Base-by-base conservation (phyloP, 768 basidiomycete species). In the Peribolospora kevripleyi region DNA sequence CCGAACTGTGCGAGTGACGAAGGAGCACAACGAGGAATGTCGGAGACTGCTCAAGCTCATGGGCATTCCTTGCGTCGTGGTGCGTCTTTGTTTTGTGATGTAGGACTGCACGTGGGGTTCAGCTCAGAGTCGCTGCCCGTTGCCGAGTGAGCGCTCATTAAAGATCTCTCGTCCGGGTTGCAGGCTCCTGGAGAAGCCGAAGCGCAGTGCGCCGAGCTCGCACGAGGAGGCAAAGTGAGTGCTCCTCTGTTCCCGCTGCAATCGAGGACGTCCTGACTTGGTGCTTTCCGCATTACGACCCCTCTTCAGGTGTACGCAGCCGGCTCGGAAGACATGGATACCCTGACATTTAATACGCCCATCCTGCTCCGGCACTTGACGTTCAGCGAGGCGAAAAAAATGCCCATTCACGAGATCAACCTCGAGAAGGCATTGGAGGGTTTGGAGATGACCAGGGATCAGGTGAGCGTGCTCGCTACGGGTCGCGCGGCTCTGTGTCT, bases 271-370 rank as follows among this genome's bases (percentile, higher is more conserved):
- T 51, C 39, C 37, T 50, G 37, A 11, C 5, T 7, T 39, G 25
- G 25, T 1, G 25, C 25, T 25, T 25, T 25, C 25, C 25, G 25
- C 25, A 25, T 25, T 25, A 25, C 25, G 25, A 25, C 25, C 5
- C 41, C n/a, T 8, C 48, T 39, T 38, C 50, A 87, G 84, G 86
- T 97, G 38, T 97, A 85, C 66, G 93, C 85, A 1, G 90, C 93
- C 6, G 93, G 93, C 10, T 93, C 90, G 0, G 93, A 97, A 69
- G 93, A 98, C 68, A 98, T 98, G 93, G 93, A 98, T 63, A 98
- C 93, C 6, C 77, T 98, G 25, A 98, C 93, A 0, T 98, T 98
- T 72, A 75, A 77, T 60, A 71, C 91, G 0, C 91, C 93, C 2
- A 80, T 91, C 48, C 74, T 98, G 7, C 81, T 83, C 61, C 84